Conservation (phyloP, 2,329 filamentous ascomycete genomes). For the Gremmenia infestans region DNA sequence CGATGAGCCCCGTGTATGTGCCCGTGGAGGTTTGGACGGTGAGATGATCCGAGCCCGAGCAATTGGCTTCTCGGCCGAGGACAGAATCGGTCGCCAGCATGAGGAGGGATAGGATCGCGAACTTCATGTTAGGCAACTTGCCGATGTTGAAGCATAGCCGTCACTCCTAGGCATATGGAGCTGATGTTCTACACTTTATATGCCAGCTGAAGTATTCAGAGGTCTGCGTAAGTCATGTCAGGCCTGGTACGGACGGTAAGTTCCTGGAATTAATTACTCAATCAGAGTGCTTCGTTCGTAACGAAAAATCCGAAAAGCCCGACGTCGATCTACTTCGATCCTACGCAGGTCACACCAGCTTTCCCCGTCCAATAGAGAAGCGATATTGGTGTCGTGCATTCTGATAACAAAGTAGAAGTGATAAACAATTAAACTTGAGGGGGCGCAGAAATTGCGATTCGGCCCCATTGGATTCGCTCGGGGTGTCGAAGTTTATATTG, state of each 20-base stretch:
- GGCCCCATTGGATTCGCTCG: too few relatives aligned
- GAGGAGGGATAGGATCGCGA: not conserved
- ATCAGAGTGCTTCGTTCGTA: not conserved
- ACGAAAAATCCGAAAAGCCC: not conserved
- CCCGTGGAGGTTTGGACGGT: slow-evolving; percentile 22
- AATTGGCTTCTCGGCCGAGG: not conserved
- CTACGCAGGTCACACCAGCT: not conserved
- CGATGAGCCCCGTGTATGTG: slow-evolving; percentile 1
- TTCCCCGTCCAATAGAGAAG: not conserved
- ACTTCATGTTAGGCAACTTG: slow-evolving; percentile 2
- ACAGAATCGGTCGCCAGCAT: not conserved
- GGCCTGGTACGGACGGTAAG: too few relatives aligned
- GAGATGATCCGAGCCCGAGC: slow-evolving; percentile 6
- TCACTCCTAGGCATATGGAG: not conserved
- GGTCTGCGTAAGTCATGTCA: too few relatives aligned
- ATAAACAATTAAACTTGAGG: too few relatives aligned
- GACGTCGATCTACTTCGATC: not conserved
- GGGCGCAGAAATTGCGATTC: too few relatives aligned
- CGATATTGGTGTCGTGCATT: too few relatives aligned
- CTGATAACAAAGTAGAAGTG: too few relatives aligned
- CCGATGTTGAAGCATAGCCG: not conserved
- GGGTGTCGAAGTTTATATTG: too few relatives aligned
- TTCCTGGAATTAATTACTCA: too few relatives aligned
- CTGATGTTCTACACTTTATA: too few relatives aligned
- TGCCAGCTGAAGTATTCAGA: too few relatives aligned